Percentiles rank a stretch among this genome's conserved stretches.
Conservation (phyloP, 345 rosid species). For the Passiflora organensis region DNA sequence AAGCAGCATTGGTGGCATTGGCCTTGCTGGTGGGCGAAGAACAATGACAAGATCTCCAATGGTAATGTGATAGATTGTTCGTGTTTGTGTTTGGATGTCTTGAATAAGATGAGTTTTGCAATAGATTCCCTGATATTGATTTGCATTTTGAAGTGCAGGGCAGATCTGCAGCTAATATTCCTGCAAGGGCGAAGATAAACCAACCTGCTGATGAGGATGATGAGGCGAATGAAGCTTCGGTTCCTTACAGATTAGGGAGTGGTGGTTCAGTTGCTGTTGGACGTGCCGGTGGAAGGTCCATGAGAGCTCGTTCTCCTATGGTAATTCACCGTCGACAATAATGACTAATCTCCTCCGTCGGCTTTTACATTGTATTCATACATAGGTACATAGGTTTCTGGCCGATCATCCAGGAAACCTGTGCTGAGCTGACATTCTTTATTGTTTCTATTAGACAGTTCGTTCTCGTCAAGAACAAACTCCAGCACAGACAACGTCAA, state of each 20-base stretch:
- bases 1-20: slow-evolving; percentile 39
- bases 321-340: slow-evolving; percentile 36
- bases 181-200: slow-evolving; percentile 21
- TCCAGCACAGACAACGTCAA: slow-evolving; percentile 36
- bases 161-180: slow-evolving; percentile 46
- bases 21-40: slow-evolving; percentile 53
- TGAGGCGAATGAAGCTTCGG: slow-evolving; percentile 25
- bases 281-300: slow-evolving; percentile 47
- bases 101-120: too few species aligned
- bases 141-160: not conserved
- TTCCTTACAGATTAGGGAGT: slow-evolving; percentile 16
- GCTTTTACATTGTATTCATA: not conserved
- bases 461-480: slow-evolving; percentile 53
- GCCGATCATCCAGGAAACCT: too few species aligned
- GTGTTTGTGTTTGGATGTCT: not conserved
- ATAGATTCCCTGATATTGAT: not conserved
- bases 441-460: slow-evolving; percentile 50
- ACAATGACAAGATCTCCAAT: slow-evolving; percentile 46
- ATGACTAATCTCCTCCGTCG: too few species aligned
- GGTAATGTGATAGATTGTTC: slow-evolving; percentile 28
- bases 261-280: slow-evolving; percentile 47
- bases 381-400: not conserved
- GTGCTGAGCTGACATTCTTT: not conserved
- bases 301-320: slow-evolving; percentile 40
- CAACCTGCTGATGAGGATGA: slow-evolving; percentile 29